These are phyloP conservation scores for Ophiostoma ulmi DNA, from an alignment of 2,329 filamentous ascomycete genomes.

Conservation along the genomic window DNA sequence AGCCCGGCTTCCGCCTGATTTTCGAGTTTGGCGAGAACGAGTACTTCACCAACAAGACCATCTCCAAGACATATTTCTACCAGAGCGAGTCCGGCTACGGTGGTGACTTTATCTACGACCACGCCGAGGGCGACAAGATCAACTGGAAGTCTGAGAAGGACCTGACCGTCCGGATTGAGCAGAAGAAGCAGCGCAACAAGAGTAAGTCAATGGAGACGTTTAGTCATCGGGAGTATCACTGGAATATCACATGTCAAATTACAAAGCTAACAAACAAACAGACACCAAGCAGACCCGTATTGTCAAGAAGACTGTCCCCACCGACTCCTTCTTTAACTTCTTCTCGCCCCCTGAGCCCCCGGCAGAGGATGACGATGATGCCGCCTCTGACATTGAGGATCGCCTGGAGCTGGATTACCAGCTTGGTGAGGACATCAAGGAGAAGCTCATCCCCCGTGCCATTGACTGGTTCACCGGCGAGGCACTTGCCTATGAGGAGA, in stretches of 20 bases:
- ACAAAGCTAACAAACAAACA: slow-evolving; percentile 39
- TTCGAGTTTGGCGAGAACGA: slow-evolving; percentile 96
- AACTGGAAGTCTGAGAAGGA: slow-evolving; percentile 94
- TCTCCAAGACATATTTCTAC: slow-evolving; percentile 99
- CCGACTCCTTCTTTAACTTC: slow-evolving; percentile 99
- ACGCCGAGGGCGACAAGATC: slow-evolving; percentile 96
- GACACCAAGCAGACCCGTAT: slow-evolving; percentile 99
- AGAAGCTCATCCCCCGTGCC: slow-evolving; percentile 96
- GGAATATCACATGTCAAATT: no score
- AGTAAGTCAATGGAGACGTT: slow-evolving; percentile 53
- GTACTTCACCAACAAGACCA: slow-evolving; percentile 93
- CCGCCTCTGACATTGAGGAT: slow-evolving; percentile 88
- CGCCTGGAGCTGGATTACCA: slow-evolving; percentile 98
- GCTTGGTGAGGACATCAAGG: slow-evolving; percentile 98
- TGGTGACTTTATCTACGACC: slow-evolving; percentile 99
- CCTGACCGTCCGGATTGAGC: slow-evolving; percentile 88
- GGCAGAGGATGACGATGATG: slow-evolving; percentile 65
- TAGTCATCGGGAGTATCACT: not conserved
- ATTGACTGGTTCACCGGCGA: slow-evolving; percentile 99
- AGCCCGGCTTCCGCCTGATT: slow-evolving; percentile 95
- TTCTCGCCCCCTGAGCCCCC: slow-evolving; percentile 92
- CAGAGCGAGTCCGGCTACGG: slow-evolving; percentile 98
- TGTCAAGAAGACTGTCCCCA: slow-evolving; percentile 98
- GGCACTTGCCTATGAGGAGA: slow-evolving; percentile 91
- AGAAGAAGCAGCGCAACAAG: slow-evolving; percentile 99